Evolutionary conservation across 2,329 filamentous ascomycete species (phyloP).

Genomic region (Sclerotinia spermophila): DNA sequence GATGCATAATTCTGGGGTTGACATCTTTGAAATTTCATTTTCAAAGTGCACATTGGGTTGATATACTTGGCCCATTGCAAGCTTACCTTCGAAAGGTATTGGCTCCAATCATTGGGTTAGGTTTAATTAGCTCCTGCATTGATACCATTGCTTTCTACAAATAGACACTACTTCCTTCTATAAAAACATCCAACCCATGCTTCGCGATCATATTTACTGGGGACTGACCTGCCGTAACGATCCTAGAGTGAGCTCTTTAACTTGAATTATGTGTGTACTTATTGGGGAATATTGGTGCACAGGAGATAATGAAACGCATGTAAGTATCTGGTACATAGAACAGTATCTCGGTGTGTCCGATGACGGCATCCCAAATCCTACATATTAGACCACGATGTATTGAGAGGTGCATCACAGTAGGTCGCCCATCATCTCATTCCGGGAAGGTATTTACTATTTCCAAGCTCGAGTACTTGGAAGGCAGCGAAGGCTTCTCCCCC

Average conservation of each 20-base stretch:
- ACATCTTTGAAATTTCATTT: neutral
- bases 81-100: neutral
- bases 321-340: neutral
- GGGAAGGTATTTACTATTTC: too few relatives aligned
- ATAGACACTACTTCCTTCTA: neutral
- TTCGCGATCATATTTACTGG: neutral
- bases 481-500: neutral
- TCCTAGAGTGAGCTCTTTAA: neutral
- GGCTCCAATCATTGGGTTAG: neutral
- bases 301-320: neutral
- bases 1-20: neutral
- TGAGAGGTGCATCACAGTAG: too few relatives aligned
- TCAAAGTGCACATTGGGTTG: neutral
- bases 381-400: too few relatives aligned
- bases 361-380: too few relatives aligned
- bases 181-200: neutral
- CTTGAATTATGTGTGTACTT: neutral
- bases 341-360: too few relatives aligned
- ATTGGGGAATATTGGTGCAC: neutral
- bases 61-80: neutral
- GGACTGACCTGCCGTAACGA: neutral
- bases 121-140: neutral
- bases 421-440: too few relatives aligned
- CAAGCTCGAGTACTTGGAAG: too few relatives aligned
- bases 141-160: neutral